Base-by-base conservation (phyloP, 495 filamentous ascomycete species). In the Penicillium psychrofluorescens region DNA sequence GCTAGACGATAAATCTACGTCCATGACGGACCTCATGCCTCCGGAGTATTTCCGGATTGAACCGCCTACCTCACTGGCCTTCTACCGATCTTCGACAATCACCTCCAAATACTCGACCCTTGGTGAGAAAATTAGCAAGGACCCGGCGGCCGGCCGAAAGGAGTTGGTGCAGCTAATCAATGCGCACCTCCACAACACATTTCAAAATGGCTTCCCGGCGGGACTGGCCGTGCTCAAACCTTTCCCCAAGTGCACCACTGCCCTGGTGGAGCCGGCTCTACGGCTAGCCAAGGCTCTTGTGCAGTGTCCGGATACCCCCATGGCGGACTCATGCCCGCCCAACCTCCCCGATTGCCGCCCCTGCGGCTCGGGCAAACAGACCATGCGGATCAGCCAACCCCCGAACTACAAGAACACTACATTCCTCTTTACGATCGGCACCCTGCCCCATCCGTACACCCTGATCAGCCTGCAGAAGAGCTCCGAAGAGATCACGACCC, bases 381-480 rank as follows among this genome's bases (percentile, higher is more conserved):
- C 78, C 1, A 64, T 75, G 59, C 61, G 64, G 13, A 74, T 89
- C 48, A 69, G 63, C 30, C 83, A 79, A 8, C 79, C 79, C 1
- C 53, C 71, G 3, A 63, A 60, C 11, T 84, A 83, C 59, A 66
- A 66, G 32, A 85, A 88, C 55, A 76, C 71, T 8, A 73, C 79
- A 1, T 69, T 68, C 8, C 53, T 81, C 11, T 96, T 88, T 68
- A 87, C 84, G 12, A 87, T 97, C 50, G 89, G 83, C 51, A 84
- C 80, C 7, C 80, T 97, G 6, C 91, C 92, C 0, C 92, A 98
- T 53, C 92, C 92, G 0, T 95, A 86, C 64, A 95, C 90, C 8
- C 66, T 88, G 8, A 70, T 80, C 37, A 75, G 78, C 12, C 68
- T 98, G 4, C 68, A 75, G 27, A 65, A 64, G 31, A 57, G 56